A percentile compares a stretch with the other conserved stretches of the same genome.
phyloP scores from a whole-genome alignment of 768 basidiomycete species.

The Thelephora aurantiotincta region DNA sequence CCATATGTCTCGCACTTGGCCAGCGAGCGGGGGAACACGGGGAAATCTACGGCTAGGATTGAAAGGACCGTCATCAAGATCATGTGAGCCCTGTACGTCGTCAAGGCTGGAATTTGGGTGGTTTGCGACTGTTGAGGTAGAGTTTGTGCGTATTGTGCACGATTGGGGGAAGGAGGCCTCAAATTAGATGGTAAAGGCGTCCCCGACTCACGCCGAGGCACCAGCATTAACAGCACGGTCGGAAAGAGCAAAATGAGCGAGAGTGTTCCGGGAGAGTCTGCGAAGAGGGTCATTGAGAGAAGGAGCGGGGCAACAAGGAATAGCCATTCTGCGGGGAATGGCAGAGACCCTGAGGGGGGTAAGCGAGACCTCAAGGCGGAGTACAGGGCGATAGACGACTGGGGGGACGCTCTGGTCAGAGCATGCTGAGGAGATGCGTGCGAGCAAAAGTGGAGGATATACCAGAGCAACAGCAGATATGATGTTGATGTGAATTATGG shows the following conservation, averaged over 20 bases:
- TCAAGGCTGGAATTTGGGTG: constrained; percentile 14
- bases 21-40: constrained; percentile 76
- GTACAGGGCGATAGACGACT: constrained; percentile 67
- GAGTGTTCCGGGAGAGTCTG: constrained; percentile 42
- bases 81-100: constrained; percentile 93
- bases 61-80: constrained; percentile 83
- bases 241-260: constrained; percentile 33
- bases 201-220: constrained; percentile 27
- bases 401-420: constrained; percentile 11
- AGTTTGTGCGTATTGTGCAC: constrained; percentile 5
- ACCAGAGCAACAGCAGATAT: no score
- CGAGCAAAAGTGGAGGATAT: no score
- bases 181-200: constrained; percentile 38
- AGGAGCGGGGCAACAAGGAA: constrained; percentile 68
- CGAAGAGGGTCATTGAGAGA: constrained; percentile 66
- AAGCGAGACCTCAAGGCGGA: constrained; percentile 40
- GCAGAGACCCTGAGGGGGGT: constrained; percentile 20
- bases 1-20: constrained; percentile 95
- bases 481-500: constrained; percentile 55
- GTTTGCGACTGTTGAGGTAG: constrained; percentile 3
- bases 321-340: constrained; percentile 41
- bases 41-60: constrained; percentile 94
- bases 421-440: not conserved
- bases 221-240: constrained; percentile 27
- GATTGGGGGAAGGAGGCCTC: constrained; percentile 11